Evolutionary conservation across 2,329 filamentous ascomycete genomes (phyloP), one percentile per base, ranked within the genome.

Genomic region (Delphinella strobiligena): DNA sequence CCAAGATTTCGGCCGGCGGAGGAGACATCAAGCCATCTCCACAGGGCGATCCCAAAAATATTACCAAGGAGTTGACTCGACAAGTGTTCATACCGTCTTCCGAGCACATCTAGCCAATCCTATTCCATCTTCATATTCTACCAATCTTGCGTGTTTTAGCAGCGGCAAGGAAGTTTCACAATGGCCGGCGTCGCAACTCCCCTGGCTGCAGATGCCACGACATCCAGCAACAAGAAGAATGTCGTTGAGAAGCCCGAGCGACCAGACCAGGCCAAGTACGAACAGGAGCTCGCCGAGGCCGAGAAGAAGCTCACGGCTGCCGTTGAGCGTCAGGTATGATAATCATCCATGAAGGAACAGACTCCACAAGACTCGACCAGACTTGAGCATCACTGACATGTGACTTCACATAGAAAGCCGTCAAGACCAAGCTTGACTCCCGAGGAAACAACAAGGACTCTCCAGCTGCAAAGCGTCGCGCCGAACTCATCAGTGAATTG

Each of bases 371-470:
- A n/a, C n/a, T n/a, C n/a, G n/a, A n/a, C n/a, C n/a, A n/a, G n/a
- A n/a, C n/a, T n/a, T n/a, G n/a, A 27, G 12, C 22, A 7, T 27
- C 7, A 27, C 22, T 27, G 12, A 19, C 22, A 27, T 12, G 22
- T 27, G 12, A 7, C 12, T 27, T 27, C 22, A 7, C 22, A 12
- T 57, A 96, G 89, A 88, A 84, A 58, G 79, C 80, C 49, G 71
- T 91, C 66, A 89, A 87, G 66, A 75, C 80, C 59, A 93, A 95
- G 69, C 77, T 96, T 58, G 87, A 95, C 43, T 84, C 83, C 45
- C 74, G 80, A 55, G 83, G 85, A 35, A 82, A 83, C 66, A 86
- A 89, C 59, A 78, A 85, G 63, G 83, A 83, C 56, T 85, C 77
- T 24, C 85, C 89, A 11, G 69, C 74, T 45, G 80, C 78, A 55